phyloP scores from a whole-genome alignment of 2,329 filamentous ascomycete species.

The Apiospora rasikravindrae region DNA sequence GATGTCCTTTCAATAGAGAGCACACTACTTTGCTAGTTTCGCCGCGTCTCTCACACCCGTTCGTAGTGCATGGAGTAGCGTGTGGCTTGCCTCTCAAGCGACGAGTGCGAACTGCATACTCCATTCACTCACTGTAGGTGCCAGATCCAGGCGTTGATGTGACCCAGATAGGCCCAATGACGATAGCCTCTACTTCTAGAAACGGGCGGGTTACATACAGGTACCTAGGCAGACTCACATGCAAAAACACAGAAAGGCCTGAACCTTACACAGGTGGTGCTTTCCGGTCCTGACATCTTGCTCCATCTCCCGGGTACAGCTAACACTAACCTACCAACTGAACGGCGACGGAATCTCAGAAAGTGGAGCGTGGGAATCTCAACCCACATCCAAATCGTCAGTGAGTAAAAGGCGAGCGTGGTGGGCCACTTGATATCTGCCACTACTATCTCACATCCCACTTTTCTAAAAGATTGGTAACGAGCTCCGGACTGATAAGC shows the following conservation, averaged over 20 bases:
- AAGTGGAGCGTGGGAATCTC: slow-evolving; percentile 4
- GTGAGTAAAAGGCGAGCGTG: not conserved
- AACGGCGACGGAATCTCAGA: not conserved
- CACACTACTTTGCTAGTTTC: slow-evolving; percentile 10
- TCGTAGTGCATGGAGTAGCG: not conserved
- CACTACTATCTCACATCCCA: not conserved
- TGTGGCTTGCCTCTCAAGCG: not conserved
- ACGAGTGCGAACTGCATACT: slow-evolving; percentile 1
- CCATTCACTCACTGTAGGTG: not conserved
- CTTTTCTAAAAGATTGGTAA: slow-evolving; percentile 13
- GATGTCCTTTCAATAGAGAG: not conserved
- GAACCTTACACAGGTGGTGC: not conserved
- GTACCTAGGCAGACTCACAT: not conserved
- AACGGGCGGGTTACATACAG: not conserved
- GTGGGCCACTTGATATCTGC: slow-evolving; percentile 3
- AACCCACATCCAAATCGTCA: not conserved
- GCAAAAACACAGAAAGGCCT: not conserved
- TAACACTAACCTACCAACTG: not conserved
- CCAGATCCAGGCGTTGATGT: not conserved
- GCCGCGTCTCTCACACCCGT: slow-evolving; percentile 10
- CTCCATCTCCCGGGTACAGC: not conserved
- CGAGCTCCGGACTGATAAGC: slow-evolving; percentile 14
- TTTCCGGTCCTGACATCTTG: not conserved
- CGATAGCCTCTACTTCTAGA: not conserved
- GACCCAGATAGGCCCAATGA: not conserved